phyloP scores from a whole-genome alignment of 495 filamentous ascomycete species.

The Aspergillus bertholletiae region DNA sequence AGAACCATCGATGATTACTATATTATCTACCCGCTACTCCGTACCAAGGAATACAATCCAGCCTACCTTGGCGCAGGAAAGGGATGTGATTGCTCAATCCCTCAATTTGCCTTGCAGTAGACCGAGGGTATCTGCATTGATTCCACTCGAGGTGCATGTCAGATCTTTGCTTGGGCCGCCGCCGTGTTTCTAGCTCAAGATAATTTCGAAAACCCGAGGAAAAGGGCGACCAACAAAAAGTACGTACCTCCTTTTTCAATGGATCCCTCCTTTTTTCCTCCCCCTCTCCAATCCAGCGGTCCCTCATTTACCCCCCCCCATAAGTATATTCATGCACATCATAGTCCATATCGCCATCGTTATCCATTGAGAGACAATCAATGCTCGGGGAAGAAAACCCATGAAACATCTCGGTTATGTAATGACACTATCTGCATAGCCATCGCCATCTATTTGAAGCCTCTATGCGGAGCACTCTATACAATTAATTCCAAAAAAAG shows the following conservation, averaged over 20 bases:
- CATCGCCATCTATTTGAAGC: neutral
- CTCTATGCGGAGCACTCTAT: neutral
- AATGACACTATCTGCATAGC: neutral
- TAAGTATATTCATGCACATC: neutral
- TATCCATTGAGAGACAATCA: neutral
- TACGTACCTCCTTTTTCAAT: neutral
- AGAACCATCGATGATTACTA: neutral
- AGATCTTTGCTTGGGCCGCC: conserved; percentile 2
- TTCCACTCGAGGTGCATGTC: conserved; percentile 10
- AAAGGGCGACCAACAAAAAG: neutral
- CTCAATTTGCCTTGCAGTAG: conserved; percentile 10
- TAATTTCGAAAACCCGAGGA: neutral
- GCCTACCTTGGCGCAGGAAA: neutral
- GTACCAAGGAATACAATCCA: conserved; percentile 3
- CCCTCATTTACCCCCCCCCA: neutral
- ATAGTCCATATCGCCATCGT: neutral
- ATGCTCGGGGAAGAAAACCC: neutral
- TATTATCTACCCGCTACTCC: neutral
- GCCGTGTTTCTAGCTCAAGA: neutral
- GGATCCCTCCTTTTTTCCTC: neutral
- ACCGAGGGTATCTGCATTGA: conserved; percentile 11
- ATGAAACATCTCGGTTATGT: neutral
- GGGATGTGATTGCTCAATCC: conserved; percentile 8
- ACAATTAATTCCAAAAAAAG: neutral
- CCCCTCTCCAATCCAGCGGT: neutral